Evolutionary conservation across 495 filamentous ascomycete species (phyloP).

Genomic region (Penicillium tannophilum): DNA sequence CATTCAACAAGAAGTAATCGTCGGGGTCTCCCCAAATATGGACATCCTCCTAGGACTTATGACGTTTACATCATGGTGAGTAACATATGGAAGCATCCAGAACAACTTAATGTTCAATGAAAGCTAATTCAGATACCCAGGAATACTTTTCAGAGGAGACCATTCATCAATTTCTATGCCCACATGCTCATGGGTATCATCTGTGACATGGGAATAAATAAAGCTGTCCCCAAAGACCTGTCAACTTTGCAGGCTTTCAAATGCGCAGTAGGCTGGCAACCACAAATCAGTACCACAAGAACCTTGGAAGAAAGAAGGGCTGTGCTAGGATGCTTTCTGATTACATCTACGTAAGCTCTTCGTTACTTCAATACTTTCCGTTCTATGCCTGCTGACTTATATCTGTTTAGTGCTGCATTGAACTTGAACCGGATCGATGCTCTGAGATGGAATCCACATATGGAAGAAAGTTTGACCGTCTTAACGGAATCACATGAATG

Average conservation of each 20-base stretch:
- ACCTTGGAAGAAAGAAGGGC: constrained; percentile 56
- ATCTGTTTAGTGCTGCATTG: constrained; percentile 38
- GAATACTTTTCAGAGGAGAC: constrained; percentile 22
- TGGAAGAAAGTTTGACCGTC: constrained; percentile 52
- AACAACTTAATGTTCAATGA: not conserved
- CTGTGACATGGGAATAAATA: constrained; percentile 58
- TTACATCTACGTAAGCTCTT: constrained; percentile 50
- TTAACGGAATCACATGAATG: constrained; percentile 49
- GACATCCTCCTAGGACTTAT: constrained; percentile 60
- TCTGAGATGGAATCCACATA: constrained; percentile 53
- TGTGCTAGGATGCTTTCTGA: constrained; percentile 53
- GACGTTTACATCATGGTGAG: constrained; percentile 48
- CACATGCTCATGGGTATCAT: constrained; percentile 55
- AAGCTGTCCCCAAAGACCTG: constrained; percentile 32
- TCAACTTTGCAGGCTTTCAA: constrained; percentile 31
- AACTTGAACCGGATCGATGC: constrained; percentile 49
- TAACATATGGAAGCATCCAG: not conserved
- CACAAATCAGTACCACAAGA: constrained; percentile 24
- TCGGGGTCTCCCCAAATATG: constrained; percentile 51
- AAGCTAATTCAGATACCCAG: constrained; percentile 5
- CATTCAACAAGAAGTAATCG: constrained; percentile 48
- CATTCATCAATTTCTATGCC: constrained; percentile 41
- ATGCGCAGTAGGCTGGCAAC: constrained; percentile 22
- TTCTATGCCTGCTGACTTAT: not conserved
- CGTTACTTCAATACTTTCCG: not conserved